Base-by-base conservation (phyloP, 228 moss, liverwort and hornwort species). In the Sphagnum fallax region DNA sequence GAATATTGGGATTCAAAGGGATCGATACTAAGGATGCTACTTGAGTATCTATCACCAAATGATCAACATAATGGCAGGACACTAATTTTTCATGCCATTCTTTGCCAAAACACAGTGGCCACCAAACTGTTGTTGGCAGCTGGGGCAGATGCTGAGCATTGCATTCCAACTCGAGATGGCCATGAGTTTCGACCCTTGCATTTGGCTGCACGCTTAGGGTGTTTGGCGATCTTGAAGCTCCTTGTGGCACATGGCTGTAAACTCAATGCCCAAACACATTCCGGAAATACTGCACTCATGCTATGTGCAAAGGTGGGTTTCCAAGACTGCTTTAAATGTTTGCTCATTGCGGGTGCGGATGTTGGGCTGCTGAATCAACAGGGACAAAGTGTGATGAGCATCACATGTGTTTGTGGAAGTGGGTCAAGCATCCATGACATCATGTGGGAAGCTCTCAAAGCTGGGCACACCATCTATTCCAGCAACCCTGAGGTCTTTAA, bases 1-100 rank as follows among this genome's bases (percentile, higher is more conserved):
- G 85, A 85, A 49, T 85, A 81, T 52, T 85, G 85, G 85, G 85
- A 85, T 64, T 63, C 76, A 2, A 73, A 78, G 2, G 85, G 85
- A 5, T 70, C 71, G 32, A 76, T 85, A 15, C 15, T 85, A 2
- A 52, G 62, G 16, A 74, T 67, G 52, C 74, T 85, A 15, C 69
- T 85, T 10, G 74, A 81, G 74, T 69, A 81, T 65, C 60, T 79
- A 2, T 73, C 78, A 52, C 78, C 85, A 4, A 78, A 85, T 55
- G 74, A 68, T 69, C 73, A 73, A 6, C 81, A 81, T 47, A 85
- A 81, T 62, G 85, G 85, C 58, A 79, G 81, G 51, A 76, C 81
- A 6, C 81, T 85, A 8, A 74, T 85, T 15, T 78, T 71, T 32
- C 85, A 85, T 69, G 81, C 85, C 8, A 79, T 85, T 5, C 64